Percentiles rank a stretch among this genome's conserved stretches.
phyloP scores from a whole-genome alignment of 768 basidiomycete genomes.

The Suillus plorans region DNA sequence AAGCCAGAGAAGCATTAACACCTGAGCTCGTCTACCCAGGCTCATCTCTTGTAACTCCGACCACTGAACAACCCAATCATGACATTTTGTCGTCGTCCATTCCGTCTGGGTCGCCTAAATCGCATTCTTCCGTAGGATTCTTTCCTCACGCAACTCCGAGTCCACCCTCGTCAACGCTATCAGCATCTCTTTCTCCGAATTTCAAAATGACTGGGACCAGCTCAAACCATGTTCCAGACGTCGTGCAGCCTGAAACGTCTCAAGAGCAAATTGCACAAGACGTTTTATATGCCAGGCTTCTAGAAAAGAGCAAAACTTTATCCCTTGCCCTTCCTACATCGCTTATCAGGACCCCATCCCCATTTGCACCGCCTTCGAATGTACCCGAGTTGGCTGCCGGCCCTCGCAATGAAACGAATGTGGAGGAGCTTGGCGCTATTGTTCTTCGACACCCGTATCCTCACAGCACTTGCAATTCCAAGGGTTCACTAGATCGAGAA shows the following conservation, averaged over 20 bases:
- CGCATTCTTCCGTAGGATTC: neutral
- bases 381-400: neutral
- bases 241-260: neutral
- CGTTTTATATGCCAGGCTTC: slow-evolving; percentile 16
- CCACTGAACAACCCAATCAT: neutral
- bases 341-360: slow-evolving; percentile 10
- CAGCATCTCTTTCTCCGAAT: neutral
- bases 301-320: slow-evolving; percentile 15
- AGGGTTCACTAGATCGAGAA: neutral
- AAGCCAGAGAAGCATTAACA: neutral
- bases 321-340: slow-evolving; percentile 10
- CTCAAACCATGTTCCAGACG: neutral
- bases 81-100: too few relatives aligned
- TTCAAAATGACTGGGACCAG: neutral
- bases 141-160: neutral
- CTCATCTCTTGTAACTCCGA: neutral
- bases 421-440: neutral
- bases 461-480: slow-evolving; percentile 5
- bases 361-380: slow-evolving; percentile 6
- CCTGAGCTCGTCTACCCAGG: neutral
- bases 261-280: slow-evolving; percentile 5
- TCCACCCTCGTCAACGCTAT: neutral
- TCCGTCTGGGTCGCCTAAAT: neutral
- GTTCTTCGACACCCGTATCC: slow-evolving; percentile 13
- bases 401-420: slow-evolving; percentile 1